phyloP scores from a whole-genome alignment of 129 eudicot species.

The Saposhnikovia divaricata region DNA sequence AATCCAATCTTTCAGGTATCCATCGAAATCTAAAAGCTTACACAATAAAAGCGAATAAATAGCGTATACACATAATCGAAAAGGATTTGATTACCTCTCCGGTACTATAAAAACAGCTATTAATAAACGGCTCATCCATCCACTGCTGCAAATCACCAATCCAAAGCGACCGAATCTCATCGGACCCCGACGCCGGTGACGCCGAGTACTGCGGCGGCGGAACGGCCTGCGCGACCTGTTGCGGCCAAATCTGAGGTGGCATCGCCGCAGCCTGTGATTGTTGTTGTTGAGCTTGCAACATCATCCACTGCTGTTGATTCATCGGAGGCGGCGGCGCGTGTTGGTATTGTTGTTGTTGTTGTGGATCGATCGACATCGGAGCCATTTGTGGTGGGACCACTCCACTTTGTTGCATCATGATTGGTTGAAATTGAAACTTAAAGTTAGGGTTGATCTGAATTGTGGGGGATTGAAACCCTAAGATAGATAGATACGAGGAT shows the following conservation, averaged over 20 bases:
- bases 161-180: conserved; percentile 89
- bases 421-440: background rate
- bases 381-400: conserved; percentile 43
- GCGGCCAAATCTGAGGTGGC: conserved; percentile 25
- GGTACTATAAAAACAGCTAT: conserved; percentile 44
- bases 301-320: conserved; percentile 43
- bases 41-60: too few relatives aligned
- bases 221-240: conserved; percentile 10
- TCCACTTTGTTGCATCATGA: conserved; percentile 70
- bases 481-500: background rate
- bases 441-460: background rate
- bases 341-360: conserved; percentile 38
- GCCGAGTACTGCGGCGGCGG: conserved; percentile 26
- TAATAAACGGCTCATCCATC: conserved; percentile 85
- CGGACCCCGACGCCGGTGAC: conserved; percentile 26
- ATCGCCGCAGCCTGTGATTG: conserved; percentile 22
- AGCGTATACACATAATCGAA: too few relatives aligned
- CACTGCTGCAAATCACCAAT: conserved; percentile 94
- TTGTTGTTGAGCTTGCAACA: conserved; percentile 42
- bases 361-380: conserved; percentile 33
- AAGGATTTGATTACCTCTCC: conserved; percentile 55
- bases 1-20: background rate
- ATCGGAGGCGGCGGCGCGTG: conserved; percentile 37
- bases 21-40: background rate
- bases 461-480: background rate